Evolutionary conservation across 306 rosid genomes (phyloP).

Genomic region (Lathyrus tuberosus): DNA sequence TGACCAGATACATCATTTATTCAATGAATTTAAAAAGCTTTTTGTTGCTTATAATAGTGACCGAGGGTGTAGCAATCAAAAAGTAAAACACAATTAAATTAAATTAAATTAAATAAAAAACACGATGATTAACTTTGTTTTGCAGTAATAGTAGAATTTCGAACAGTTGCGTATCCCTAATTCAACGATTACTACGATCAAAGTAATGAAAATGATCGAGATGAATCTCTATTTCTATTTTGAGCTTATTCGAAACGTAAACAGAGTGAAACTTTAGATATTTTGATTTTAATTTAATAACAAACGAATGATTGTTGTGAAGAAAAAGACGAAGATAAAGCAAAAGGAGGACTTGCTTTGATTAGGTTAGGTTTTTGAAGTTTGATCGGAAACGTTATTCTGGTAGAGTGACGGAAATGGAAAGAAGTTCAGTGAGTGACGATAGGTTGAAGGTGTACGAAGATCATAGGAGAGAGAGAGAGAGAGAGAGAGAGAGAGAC

Average conservation of each 20-base stretch:
- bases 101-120: neutral
- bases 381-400: conserved; percentile 6
- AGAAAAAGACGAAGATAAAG: neutral
- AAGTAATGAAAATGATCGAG: neutral
- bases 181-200: neutral
- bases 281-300: neutral
- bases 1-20: no score
- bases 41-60: no score
- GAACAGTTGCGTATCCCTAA: neutral
- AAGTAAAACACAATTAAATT: neutral
- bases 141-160: neutral
- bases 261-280: neutral
- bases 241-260: neutral
- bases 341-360: neutral
- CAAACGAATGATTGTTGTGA: neutral
- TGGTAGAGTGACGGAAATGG: neutral
- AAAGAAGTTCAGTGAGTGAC: neutral
- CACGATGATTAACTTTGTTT: neutral
- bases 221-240: neutral
- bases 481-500: neutral
- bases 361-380: neutral
- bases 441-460: neutral
- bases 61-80: neutral
- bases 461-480: conserved; percentile 22
- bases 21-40: no score